Base-by-base conservation (phyloP, 352 stramenopile species). In the Pilasporangium apinafurcum region DNA sequence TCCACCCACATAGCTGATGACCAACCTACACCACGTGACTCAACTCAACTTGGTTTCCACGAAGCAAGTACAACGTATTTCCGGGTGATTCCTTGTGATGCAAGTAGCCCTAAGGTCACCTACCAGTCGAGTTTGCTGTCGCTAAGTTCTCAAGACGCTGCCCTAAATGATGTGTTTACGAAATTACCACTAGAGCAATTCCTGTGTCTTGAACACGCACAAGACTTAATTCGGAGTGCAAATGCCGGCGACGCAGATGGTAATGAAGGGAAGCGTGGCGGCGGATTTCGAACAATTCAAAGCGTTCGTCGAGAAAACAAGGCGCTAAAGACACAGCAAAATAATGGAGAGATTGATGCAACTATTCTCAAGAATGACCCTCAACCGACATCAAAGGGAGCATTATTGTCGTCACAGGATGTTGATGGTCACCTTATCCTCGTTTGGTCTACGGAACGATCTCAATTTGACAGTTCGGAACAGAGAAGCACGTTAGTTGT, bases 271-370 rank as follows among this genome's bases (percentile, higher is more conserved):
- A 78, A 74, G 36, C 62, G 60, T 36, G 51, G 48, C 34, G 73
- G 73, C 8, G 79, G 79, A 2, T 78, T 93, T 7, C 79, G 82
- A 9, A 87, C 82, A 8, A 93, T 93, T 49, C 82, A 93, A 51
- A 93, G 82, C 50, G 82, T 93, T 18, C 65, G 82, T 29, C 71
- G 82, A 35, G 76, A 89, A 47, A 93, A 93, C 63, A 92, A 92
- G 54, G 74, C 80, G 7, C 31, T 84, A 22, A 86, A 85, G 31
- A 52, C 21, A 9, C 22, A 30, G 17, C 49, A 50, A 20, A 33
- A 56, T 21, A 37, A 34, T 12, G 37, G 16, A 1, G 38, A 46
- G 0, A 25, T 49, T 13, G 25, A 21, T 28, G 20, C 26, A n/a
- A 39, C 28, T 12, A 29, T 43, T 4, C 36, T 37, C 6, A 59